A percentile compares a stretch with the other conserved stretches of the same genome.
Evolutionary conservation across 768 basidiomycete species (phyloP).

Genomic region (Collybiopsis confluens): DNA sequence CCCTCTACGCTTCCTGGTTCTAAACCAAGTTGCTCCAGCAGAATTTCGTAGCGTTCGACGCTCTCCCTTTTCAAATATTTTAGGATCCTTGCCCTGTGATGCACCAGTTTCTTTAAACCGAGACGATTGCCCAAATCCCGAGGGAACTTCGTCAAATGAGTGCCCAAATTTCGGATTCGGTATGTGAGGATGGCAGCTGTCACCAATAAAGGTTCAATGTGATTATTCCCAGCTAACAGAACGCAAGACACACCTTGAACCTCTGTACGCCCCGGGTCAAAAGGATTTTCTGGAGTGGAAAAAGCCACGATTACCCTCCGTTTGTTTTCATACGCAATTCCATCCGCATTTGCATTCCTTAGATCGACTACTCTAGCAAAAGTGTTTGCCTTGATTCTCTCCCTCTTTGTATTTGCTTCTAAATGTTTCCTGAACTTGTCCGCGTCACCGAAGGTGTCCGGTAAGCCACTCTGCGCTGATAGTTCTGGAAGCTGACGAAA

Average conservation of each 20-base stretch:
- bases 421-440: constrained; percentile 17
- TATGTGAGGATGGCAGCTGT: constrained; percentile 84
- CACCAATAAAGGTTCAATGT: background rate
- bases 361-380: constrained; percentile 77
- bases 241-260: constrained; percentile 74
- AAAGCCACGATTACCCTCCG: constrained; percentile 75
- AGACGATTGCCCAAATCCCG: constrained; percentile 77
- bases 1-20: constrained; percentile 84
- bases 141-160: constrained; percentile 63
- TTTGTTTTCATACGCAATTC: constrained; percentile 86
- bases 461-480: constrained; percentile 27
- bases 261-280: constrained; percentile 79
- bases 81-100: constrained; percentile 78
- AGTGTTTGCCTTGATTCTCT: constrained; percentile 43
- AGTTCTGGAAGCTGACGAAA: constrained; percentile 65
- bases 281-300: constrained; percentile 61
- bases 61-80: constrained; percentile 68
- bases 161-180: constrained; percentile 78
- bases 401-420: constrained; percentile 23
- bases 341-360: constrained; percentile 80
- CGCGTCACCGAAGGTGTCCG: constrained; percentile 12
- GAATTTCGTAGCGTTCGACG: constrained; percentile 65
- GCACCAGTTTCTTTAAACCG: constrained; percentile 72
- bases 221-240: constrained; percentile 2
- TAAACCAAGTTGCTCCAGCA: constrained; percentile 72